Conservation (phyloP, 2,329 filamentous ascomycete genomes). For the Fusarium sp. region DNA sequence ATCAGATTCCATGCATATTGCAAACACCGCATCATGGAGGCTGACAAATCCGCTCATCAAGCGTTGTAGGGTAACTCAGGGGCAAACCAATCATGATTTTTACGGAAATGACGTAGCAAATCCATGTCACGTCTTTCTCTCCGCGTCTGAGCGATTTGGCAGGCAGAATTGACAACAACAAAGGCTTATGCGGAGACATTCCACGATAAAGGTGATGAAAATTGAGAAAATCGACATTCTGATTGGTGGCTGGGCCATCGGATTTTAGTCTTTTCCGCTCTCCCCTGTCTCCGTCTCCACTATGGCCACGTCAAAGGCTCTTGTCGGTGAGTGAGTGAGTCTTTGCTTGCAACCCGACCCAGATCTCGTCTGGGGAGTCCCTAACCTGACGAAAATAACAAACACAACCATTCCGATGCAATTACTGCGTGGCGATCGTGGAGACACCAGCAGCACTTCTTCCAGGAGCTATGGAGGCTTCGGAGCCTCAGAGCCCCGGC, state of each 20-base stretch:
- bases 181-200: conserved; percentile 8
- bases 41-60: neutral
- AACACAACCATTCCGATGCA: conserved; percentile 41
- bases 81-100: neutral
- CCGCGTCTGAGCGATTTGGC: conserved; percentile 23
- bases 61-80: conserved; percentile 5
- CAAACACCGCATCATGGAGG: neutral
- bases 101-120: conserved; percentile 14
- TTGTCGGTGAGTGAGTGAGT: conserved; percentile 43
- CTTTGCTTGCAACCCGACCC: conserved; percentile 27
- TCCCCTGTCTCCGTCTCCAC: conserved; percentile 28
- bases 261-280: conserved; percentile 38
- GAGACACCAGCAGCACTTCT: conserved; percentile 42
- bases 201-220: conserved; percentile 23
- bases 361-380: conserved; percentile 34
- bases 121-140: neutral
- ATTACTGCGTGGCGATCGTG: conserved; percentile 44
- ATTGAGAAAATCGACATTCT: neutral
- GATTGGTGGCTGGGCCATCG: conserved; percentile 23
- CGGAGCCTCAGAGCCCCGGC: conserved; percentile 38
- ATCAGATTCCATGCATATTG: rapidly evolving
- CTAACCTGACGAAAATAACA: conserved; percentile 5
- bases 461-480: conserved; percentile 41
- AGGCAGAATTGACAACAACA: conserved; percentile 18
- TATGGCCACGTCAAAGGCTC: conserved; percentile 41